Base-by-base conservation (phyloP, 2,329 filamentous ascomycete genomes). In the Cladosporium sp. region DNA sequence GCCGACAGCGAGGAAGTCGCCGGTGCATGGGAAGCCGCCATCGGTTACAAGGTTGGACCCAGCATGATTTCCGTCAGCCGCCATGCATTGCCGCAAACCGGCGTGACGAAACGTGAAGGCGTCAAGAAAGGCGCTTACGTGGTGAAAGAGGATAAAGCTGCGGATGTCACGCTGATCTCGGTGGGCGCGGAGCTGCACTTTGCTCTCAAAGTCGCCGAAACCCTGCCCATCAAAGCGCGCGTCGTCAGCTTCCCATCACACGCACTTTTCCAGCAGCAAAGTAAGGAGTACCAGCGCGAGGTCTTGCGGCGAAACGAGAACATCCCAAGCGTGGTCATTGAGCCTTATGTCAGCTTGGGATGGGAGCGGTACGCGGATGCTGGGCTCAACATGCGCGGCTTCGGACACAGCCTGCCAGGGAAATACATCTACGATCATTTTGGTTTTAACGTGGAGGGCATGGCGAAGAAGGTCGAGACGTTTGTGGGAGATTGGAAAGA, bases 341-440 rank as follows among this genome's bases (percentile, higher is more conserved):
- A 85, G 63, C 77, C 79, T 1, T 83, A 80, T 59, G 72, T 75
- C 1, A 69, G 73, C 1, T 76, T 77, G 52, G 78, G 78, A 0
- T 83, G 79, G 79, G 80, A 82, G 65, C 63, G 79, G 16, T 83
- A 82, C 57, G 79, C 78, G 0, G 75, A 81, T 60, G 79, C 78
- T 1, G 77, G 74, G 1, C 71, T 71, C 52, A 76, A 70, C 41
- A 76, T 82, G 72, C 69, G 70, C 38, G 67, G 68, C 0, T 83
- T 82, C 55, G 79, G 78, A 0, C 77, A 82, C 58, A 77, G 72
- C 13, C 60, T 82, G 38, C 78, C 79, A 0, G 75, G 78, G 0
- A 73, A 74, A 54, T 71, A 72, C 9, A 76, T 76, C 2, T 81
- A 82, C 59, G 72, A 75, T 55, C 75, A 74, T 48, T 82, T 82